Evolutionary conservation across 306 rosid species (phyloP).

Genomic region (Lagenaria siceraria): DNA sequence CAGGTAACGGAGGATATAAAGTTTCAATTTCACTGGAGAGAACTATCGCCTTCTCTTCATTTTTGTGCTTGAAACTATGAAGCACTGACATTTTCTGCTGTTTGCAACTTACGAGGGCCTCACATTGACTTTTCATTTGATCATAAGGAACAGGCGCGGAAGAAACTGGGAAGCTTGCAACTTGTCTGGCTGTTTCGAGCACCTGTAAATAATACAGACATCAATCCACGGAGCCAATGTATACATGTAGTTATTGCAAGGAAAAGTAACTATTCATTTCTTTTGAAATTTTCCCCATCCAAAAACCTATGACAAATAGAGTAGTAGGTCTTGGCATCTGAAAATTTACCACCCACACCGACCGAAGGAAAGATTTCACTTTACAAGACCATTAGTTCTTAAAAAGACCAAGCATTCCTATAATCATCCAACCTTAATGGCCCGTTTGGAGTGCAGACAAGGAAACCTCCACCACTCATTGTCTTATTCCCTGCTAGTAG

Average conservation of each 20-base stretch:
- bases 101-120: constrained; percentile 76
- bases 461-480: not conserved
- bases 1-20: constrained; percentile 17
- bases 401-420: not conserved
- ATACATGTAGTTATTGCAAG: not conserved
- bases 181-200: constrained; percentile 79
- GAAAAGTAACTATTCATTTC: not conserved
- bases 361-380: not conserved
- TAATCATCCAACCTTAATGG: not conserved
- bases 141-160: constrained; percentile 63
- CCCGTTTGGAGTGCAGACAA: not conserved
- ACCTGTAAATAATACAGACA: constrained; percentile 38
- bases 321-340: not conserved
- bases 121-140: constrained; percentile 90
- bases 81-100: constrained; percentile 82
- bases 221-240: not conserved
- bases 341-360: not conserved
- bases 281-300: not conserved
- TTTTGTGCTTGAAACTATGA: constrained; percentile 62
- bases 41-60: constrained; percentile 43
- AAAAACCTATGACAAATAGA: not conserved
- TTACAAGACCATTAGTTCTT: not conserved
- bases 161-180: constrained; percentile 67
- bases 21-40: constrained; percentile 45
- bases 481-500: not conserved